Conservation (phyloP, 345 rosid species). For the Adansonia digitata region DNA sequence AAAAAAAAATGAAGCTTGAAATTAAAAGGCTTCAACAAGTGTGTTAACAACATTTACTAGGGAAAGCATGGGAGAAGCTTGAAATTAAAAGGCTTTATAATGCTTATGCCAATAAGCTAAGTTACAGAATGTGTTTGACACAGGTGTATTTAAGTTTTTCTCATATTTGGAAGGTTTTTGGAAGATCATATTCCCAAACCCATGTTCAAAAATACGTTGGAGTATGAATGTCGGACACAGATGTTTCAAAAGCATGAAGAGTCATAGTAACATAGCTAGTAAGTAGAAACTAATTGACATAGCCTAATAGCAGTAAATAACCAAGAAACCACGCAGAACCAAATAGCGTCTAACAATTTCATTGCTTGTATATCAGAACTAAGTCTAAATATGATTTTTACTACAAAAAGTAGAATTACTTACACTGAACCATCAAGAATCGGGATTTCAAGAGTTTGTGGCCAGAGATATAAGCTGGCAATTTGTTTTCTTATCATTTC, state of each 20-base stretch:
- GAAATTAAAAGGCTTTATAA: too few relatives aligned
- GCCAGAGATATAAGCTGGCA: slow-evolving; percentile 66
- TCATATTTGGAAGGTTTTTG: too few relatives aligned
- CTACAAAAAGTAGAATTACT: not conserved
- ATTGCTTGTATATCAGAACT: not conserved
- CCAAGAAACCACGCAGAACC: not conserved
- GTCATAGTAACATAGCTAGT: too few relatives aligned
- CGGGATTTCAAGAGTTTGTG: slow-evolving; percentile 57
- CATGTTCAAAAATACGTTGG: too few relatives aligned
- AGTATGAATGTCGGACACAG: too few relatives aligned
- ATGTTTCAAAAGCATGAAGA: too few relatives aligned
- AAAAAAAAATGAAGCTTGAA: not conserved
- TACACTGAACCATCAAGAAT: slow-evolving; percentile 48
- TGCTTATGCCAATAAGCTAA: not conserved
- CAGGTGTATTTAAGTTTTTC: too few relatives aligned
- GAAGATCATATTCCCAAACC: too few relatives aligned
- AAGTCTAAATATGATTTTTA: not conserved
- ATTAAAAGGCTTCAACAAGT: not conserved
- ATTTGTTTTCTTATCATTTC: slow-evolving; percentile 50
- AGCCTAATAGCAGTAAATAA: too few relatives aligned
- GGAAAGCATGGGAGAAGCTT: too few relatives aligned
- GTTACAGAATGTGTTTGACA: too few relatives aligned
- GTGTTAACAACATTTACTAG: not conserved
- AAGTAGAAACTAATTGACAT: not conserved
- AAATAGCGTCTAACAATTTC: not conserved